These are phyloP conservation scores for Monilinia laxa DNA, from an alignment of 2,329 filamentous ascomycete genomes.

Conservation along the genomic window DNA sequence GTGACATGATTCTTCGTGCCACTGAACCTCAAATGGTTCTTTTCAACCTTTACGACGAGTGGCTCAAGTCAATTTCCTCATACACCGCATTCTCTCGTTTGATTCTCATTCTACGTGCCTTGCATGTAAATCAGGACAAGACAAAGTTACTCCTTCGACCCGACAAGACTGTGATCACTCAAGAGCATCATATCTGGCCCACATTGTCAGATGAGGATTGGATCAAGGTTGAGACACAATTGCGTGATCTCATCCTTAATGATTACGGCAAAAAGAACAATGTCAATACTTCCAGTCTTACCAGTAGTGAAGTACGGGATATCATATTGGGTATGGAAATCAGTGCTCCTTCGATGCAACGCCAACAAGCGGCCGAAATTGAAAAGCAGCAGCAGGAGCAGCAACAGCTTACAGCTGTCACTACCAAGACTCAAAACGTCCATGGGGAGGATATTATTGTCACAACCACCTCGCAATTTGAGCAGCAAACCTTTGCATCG, in stretches of 20 bases:
- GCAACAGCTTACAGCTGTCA: conserved; percentile 92
- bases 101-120: conserved; percentile 85
- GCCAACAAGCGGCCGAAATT: conserved; percentile 96
- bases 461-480: conserved; percentile 95
- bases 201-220: conserved; percentile 92
- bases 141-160: conserved; percentile 92
- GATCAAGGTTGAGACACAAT: conserved; percentile 98
- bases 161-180: conserved; percentile 97
- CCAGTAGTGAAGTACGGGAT: conserved; percentile 93
- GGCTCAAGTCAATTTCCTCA: conserved; percentile 96
- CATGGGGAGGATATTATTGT: conserved; percentile 98
- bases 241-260: conserved; percentile 93
- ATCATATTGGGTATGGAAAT: conserved; percentile 99
- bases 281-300: conserved; percentile 95
- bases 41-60: conserved; percentile 98
- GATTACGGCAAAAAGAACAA: conserved; percentile 99
- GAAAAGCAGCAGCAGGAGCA: conserved; percentile 99
- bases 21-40: conserved; percentile 99
- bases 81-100: conserved; percentile 98
- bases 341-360: conserved; percentile 93
- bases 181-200: conserved; percentile 99
- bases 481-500: conserved; percentile 95
- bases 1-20: conserved; percentile 96
- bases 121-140: conserved; percentile 98
- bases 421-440: conserved; percentile 96